phyloP scores from a whole-genome alignment of 108 stramenopile genomes.

The Nitzschia palea region DNA sequence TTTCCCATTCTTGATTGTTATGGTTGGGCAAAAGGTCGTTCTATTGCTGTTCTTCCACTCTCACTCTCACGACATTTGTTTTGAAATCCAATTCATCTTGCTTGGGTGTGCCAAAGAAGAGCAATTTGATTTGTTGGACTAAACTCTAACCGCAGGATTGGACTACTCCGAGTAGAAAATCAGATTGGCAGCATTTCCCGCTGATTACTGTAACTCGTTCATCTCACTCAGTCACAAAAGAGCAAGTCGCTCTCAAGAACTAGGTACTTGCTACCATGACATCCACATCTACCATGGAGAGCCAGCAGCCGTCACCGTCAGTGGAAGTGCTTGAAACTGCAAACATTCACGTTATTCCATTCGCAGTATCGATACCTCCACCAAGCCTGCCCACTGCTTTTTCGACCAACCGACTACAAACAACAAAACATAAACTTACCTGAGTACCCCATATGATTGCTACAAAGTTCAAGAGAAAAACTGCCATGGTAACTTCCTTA shows the following conservation, averaged over 20 bases:
- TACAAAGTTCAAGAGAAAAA: slow-evolving; percentile 65
- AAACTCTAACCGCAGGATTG: background rate
- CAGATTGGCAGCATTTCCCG: background rate
- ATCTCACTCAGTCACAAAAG: background rate
- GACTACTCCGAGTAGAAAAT: background rate
- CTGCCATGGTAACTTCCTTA: background rate
- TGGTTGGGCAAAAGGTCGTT: too few species aligned
- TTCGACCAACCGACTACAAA: too few species aligned
- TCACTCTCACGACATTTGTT: too few species aligned
- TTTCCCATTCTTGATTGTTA: slow-evolving; percentile 20
- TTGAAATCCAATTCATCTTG: background rate
- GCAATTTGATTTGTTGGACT: background rate
- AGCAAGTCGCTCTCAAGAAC: too few species aligned
- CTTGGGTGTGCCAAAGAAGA: too few species aligned
- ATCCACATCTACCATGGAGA: too few species aligned
- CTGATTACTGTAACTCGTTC: background rate
- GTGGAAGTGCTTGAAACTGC: slow-evolving; percentile 6
- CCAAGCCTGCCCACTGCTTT: background rate
- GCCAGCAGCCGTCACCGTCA: background rate
- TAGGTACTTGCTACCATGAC: too few species aligned
- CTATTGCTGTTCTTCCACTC: too few species aligned
- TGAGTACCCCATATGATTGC: slow-evolving; percentile 84
- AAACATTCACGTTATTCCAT: slow-evolving; percentile 7
- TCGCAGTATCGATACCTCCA: slow-evolving; percentile 5
- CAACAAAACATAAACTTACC: background rate